These are phyloP conservation scores for Lactarius quietus DNA, from an alignment of 768 basidiomycete genomes.

Conservation along the genomic window DNA sequence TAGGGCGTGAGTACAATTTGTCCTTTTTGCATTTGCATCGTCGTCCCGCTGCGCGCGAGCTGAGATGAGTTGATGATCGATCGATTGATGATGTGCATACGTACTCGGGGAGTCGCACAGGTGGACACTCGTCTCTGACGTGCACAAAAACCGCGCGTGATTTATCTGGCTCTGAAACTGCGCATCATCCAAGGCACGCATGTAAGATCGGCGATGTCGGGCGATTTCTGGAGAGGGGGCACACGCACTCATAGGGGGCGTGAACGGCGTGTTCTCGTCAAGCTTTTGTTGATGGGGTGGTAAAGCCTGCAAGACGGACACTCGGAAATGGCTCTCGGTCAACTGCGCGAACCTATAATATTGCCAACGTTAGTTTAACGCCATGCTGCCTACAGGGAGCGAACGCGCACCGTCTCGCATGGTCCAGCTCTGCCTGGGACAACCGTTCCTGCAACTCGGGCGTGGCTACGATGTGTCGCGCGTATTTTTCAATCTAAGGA, in stretches of 20 bases:
- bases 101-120: conserved; percentile 65
- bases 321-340: conserved; percentile 71
- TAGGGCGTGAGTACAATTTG: conserved; percentile 82
- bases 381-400: neutral
- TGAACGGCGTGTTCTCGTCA: conserved; percentile 68
- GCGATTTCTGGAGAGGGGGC: too few species aligned
- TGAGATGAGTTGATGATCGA: neutral
- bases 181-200: neutral
- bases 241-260: conserved; percentile 69
- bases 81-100: conserved; percentile 29
- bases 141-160: conserved; percentile 77
- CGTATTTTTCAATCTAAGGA: conserved; percentile 79
- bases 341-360: conserved; percentile 64
- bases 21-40: conserved; percentile 71
- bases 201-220: conserved; percentile 15
- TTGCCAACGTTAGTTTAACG: conserved; percentile 6
- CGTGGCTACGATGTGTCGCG: conserved; percentile 70
- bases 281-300: conserved; percentile 74
- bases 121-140: conserved; percentile 67
- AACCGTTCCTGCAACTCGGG: conserved; percentile 72
- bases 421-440: conserved; percentile 76
- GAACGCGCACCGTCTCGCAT: conserved; percentile 62
- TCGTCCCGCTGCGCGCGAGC: conserved; percentile 50
- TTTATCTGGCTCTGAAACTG: conserved; percentile 79
- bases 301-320: conserved; percentile 78